These are phyloP conservation scores for Verticillium albo-atrum DNA, from an alignment of 2,329 filamentous ascomycete genomes.

Conservation along the genomic window DNA sequence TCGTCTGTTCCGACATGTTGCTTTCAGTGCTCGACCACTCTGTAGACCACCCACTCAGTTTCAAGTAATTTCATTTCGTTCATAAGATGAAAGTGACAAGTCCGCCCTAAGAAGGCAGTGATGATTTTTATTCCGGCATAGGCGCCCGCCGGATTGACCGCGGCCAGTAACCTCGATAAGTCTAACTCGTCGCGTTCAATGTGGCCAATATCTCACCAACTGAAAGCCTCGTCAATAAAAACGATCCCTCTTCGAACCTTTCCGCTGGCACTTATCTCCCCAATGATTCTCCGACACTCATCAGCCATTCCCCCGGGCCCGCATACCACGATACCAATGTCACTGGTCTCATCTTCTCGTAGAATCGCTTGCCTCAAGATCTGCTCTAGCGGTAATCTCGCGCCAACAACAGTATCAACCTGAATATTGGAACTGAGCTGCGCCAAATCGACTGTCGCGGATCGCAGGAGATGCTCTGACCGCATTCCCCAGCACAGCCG, in stretches of 20 bases:
- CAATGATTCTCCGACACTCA: constrained; percentile 18
- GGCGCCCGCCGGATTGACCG: too few species aligned
- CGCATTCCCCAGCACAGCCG: constrained; percentile 21
- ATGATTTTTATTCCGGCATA: too few species aligned
- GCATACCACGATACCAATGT: constrained; percentile 20
- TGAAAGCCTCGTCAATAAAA: constrained; percentile 20
- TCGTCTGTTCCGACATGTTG: background rate
- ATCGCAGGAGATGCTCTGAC: constrained; percentile 10
- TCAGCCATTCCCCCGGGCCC: constrained; percentile 24
- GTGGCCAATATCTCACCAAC: constrained; percentile 21
- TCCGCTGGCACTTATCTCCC: constrained; percentile 11
- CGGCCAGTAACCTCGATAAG: too few species aligned
- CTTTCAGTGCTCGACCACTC: too few species aligned
- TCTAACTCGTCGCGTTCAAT: too few species aligned
- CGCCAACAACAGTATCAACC: constrained; percentile 16
- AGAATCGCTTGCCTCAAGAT: constrained; percentile 17
- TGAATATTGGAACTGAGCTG: constrained; percentile 12
- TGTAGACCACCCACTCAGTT: too few species aligned
- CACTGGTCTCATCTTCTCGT: constrained; percentile 10
- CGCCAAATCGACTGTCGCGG: constrained; percentile 11
- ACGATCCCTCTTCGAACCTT: constrained; percentile 16
- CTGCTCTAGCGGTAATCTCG: constrained; percentile 14
- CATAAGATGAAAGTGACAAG: too few species aligned
- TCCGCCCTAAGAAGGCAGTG: too few species aligned
- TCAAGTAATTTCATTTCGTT: too few species aligned